Percentiles rank a stretch among this genome's conserved stretches.
Conservation (phyloP, 306 rosid species). For the Vigna hirtella region DNA sequence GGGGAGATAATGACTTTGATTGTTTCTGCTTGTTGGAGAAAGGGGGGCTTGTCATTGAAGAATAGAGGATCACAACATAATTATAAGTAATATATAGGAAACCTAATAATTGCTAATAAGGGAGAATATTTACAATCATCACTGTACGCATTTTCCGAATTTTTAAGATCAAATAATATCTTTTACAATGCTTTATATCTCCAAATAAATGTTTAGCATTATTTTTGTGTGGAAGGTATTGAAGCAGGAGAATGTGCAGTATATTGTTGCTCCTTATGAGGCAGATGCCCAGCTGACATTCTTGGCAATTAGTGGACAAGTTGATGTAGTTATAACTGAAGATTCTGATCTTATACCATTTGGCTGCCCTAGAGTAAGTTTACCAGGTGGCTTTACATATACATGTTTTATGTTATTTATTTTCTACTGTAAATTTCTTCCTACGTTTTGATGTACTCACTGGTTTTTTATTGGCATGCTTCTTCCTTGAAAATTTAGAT, state of each 20-base stretch:
- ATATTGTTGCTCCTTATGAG: constrained; percentile 96
- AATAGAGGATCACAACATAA: no score
- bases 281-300: constrained; percentile 99
- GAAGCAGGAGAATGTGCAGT: constrained; percentile 75
- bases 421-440: constrained; percentile 7
- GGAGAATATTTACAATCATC: no score
- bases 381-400: constrained; percentile 21
- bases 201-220: constrained; percentile 16
- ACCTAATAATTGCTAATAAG: no score
- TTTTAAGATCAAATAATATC: no score
- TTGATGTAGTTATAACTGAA: constrained; percentile 91
- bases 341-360: constrained; percentile 97
- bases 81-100: no score
- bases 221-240: constrained; percentile 62
- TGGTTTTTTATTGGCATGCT: constrained; percentile 38
- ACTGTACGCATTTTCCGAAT: no score
- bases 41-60: no score
- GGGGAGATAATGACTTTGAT: no score
- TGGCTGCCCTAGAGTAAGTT: constrained; percentile 93
- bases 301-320: constrained; percentile 78
- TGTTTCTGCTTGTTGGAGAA: no score
- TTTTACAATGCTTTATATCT: not conserved
- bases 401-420: constrained; percentile 23
- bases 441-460: constrained; percentile 5
- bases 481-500: constrained; percentile 64